Evolutionary conservation across 2,329 filamentous ascomycete species (phyloP), one percentile per base, ranked within the genome.

Genomic region (Ramularia collo-cygni): DNA sequence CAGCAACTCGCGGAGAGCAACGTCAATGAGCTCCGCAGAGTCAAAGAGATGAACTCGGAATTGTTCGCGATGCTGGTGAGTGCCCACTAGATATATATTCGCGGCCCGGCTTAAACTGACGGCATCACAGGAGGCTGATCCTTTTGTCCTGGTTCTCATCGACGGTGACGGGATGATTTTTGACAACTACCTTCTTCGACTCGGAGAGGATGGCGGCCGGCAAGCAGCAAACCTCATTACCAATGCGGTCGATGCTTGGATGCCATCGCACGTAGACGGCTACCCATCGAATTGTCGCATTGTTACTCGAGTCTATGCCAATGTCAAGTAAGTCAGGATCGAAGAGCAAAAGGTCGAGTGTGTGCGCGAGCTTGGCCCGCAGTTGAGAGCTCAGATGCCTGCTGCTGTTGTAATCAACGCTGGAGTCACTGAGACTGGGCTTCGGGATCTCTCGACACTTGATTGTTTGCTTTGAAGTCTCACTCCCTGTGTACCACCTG

Each of bases 161-260:
- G 77, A 82, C 44, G 78, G 77, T 14, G 75, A 81, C 55, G 74
- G 72, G 35, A 77, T 80, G 50, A 55, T 72, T 32, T 61, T 61
- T 44, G 51, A 50, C 32, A 46, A 47, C 19, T 37, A 40, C 16
- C 47, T 59, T n/a, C 42, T 62, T 9, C 43, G 43, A 15, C 51
- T 51, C 10, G 57, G 58, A 5, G 64, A 67, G 29, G 67, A 75
- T 2, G 78, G 77, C 10, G 78, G 78, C 7, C 67, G 69, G 42
- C 66, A 62, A 33, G 76, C 75, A 12, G 77, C 76, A 2, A 65
- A 68, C 2, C 58, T 69, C 31, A 60, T 81, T 6, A 70, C 70
- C 42, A 65, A 74, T 28, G 64, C 67, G 18, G 58, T 79, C 37
- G 66, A 65, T 43, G 35, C 64, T 63, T 48, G 66, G 69, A 39